phyloP scores from a whole-genome alignment of 1,284 basidiomycete species.

The Flammula alnicola region DNA sequence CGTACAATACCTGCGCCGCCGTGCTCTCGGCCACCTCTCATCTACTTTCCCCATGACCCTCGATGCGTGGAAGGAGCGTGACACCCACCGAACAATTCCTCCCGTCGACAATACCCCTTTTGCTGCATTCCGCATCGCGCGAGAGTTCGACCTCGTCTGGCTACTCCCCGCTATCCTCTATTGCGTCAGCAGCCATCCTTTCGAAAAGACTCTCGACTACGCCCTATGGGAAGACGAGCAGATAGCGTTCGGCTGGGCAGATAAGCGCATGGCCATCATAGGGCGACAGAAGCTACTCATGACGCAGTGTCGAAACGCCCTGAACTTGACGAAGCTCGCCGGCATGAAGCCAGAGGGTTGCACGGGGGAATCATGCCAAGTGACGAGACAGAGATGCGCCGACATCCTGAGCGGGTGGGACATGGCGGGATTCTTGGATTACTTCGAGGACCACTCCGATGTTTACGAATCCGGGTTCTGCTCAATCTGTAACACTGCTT shows the following conservation, averaged over 20 bases:
- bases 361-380: slow-evolving; percentile 19
- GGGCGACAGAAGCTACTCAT: slow-evolving; percentile 31
- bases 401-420: slow-evolving; percentile 31
- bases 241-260: slow-evolving; percentile 16
- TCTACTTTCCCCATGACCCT: slow-evolving; percentile 42
- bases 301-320: slow-evolving; percentile 26
- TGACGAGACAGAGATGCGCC: slow-evolving; percentile 25
- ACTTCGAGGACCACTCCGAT: slow-evolving; percentile 30
- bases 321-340: slow-evolving; percentile 22
- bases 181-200: slow-evolving; percentile 38
- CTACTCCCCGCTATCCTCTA: slow-evolving; percentile 37
- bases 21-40: slow-evolving; percentile 39
- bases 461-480: slow-evolving; percentile 26
- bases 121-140: slow-evolving; percentile 34
- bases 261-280: slow-evolving; percentile 25
- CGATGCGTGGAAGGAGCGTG: slow-evolving; percentile 35
- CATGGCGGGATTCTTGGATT: slow-evolving; percentile 35
- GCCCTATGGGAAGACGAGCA: slow-evolving; percentile 28
- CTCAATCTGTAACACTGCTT: slow-evolving; percentile 19
- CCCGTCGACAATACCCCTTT: slow-evolving; percentile 41
- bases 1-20: slow-evolving; percentile 38
- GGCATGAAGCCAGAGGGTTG: slow-evolving; percentile 13
- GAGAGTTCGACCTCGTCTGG: slow-evolving; percentile 36
- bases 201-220: slow-evolving; percentile 36
- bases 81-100: slow-evolving; percentile 35